phyloP scores from a whole-genome alignment of 805 yeast species.

The Maudiozyma saulgeensis region DNA sequence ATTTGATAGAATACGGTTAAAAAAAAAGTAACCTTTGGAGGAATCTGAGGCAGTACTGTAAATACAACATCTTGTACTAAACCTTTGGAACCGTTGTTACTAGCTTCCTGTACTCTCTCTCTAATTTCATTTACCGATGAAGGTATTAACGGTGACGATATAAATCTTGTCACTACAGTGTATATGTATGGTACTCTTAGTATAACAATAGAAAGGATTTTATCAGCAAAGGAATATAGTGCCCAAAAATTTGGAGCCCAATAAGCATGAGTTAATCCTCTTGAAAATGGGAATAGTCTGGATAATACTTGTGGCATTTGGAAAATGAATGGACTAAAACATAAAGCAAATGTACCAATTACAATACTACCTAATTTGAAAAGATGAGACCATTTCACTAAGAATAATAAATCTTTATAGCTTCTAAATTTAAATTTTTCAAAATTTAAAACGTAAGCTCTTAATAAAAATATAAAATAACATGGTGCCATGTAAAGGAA shows the following conservation, averaged over 20 bases:
- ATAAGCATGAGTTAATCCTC: conserved; percentile 95
- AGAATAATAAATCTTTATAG: conserved; percentile 27
- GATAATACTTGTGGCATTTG: conserved; percentile 55
- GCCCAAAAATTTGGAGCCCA: conserved; percentile 99
- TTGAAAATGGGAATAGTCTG: conserved; percentile 82
- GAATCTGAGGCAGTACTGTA: conserved; percentile 66
- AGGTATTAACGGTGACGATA: conserved; percentile 28
- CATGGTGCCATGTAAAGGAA: conserved; percentile 92
- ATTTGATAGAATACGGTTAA: conserved; percentile 79
- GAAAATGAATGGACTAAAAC: conserved; percentile 72
- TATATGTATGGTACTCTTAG: conserved; percentile 37
- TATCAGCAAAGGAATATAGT: conserved; percentile 72
- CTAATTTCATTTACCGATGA: conserved; percentile 24
- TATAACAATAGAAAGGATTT: conserved; percentile 43
- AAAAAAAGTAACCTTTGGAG: conserved; percentile 67
- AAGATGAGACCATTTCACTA: conserved; percentile 47
- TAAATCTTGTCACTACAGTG: conserved; percentile 29
- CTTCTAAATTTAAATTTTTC: conserved; percentile 26
- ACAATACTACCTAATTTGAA: conserved; percentile 57
- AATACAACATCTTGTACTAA: conserved; percentile 86
- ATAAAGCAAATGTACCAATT: conserved; percentile 47
- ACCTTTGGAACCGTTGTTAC: conserved; percentile 62
- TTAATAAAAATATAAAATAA: conserved; percentile 66
- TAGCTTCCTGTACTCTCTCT: conserved; percentile 19
- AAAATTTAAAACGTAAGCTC: conserved; percentile 56